These are phyloP conservation scores for Nicotiana rustica DNA, from an alignment of 305 asterid genomes.

Conservation along the genomic window DNA sequence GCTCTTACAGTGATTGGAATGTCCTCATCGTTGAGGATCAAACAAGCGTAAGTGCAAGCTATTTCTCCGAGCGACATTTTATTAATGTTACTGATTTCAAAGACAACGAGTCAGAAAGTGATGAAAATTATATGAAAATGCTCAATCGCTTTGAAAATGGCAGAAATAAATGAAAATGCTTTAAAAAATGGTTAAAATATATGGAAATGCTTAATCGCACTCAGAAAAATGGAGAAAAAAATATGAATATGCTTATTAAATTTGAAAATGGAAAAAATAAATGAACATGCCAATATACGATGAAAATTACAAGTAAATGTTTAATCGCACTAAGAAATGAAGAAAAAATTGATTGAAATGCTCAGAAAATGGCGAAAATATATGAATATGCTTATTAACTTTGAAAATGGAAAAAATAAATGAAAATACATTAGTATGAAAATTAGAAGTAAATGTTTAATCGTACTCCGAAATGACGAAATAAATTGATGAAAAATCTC, in stretches of 20 bases:
- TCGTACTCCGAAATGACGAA: background rate
- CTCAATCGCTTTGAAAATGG: too few species aligned
- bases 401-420: background rate
- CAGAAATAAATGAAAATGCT: background rate
- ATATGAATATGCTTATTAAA: background rate
- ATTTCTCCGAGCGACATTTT: conserved; percentile 59
- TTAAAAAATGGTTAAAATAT: background rate
- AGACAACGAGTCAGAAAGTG: background rate
- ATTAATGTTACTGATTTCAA: background rate
- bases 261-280: background rate
- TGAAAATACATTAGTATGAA: too few species aligned
- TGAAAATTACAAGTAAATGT: background rate
- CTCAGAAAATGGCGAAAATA: background rate
- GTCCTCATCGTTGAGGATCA: conserved; percentile 76
- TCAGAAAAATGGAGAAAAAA: background rate
- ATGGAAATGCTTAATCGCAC: background rate
- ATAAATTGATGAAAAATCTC: background rate
- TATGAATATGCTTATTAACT: background rate
- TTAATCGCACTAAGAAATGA: background rate
- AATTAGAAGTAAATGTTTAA: background rate
- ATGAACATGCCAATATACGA: background rate
- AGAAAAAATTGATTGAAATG: background rate
- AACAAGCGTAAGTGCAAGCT: conserved; percentile 62
- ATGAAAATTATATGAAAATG: background rate
- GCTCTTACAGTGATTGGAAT: conserved; percentile 61